phyloP scores from a whole-genome alignment of 108 stramenopile species.

The Aurantiochytrium sp. region DNA sequence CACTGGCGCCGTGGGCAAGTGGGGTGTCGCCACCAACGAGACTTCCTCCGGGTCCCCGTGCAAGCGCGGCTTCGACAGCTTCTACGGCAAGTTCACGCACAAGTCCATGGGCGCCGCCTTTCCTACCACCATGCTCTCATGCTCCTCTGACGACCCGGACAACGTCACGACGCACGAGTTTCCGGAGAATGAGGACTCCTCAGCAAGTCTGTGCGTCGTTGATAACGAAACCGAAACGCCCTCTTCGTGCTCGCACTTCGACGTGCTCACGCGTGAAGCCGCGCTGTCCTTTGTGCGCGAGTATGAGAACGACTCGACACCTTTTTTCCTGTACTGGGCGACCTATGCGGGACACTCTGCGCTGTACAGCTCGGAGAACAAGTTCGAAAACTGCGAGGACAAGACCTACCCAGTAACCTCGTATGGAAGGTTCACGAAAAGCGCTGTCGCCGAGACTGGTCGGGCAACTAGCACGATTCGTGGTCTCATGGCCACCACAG shows the following conservation, averaged over 20 bases:
- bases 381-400: neutral
- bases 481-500: neutral
- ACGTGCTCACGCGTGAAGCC: neutral
- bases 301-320: neutral
- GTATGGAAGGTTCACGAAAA: neutral
- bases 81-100: neutral
- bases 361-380: neutral
- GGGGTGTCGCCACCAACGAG: neutral
- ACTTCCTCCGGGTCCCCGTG: neutral
- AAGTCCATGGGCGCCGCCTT: neutral
- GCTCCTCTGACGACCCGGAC: neutral
- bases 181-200: neutral
- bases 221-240: neutral
- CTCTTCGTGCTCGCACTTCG: neutral
- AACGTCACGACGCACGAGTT: neutral
- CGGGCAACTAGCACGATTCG: neutral
- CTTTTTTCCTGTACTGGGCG: slow-evolving; percentile 16
- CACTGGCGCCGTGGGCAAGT: slow-evolving; percentile 8
- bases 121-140: neutral
- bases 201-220: neutral
- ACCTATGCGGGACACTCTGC: neutral
- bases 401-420: neutral
- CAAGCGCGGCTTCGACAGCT: slow-evolving; percentile 7
- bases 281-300: neutral
- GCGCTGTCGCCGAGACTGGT: neutral